These are phyloP conservation scores for Botrytis galanthina DNA, from an alignment of 2,329 filamentous ascomycete species.

Conservation along the genomic window DNA sequence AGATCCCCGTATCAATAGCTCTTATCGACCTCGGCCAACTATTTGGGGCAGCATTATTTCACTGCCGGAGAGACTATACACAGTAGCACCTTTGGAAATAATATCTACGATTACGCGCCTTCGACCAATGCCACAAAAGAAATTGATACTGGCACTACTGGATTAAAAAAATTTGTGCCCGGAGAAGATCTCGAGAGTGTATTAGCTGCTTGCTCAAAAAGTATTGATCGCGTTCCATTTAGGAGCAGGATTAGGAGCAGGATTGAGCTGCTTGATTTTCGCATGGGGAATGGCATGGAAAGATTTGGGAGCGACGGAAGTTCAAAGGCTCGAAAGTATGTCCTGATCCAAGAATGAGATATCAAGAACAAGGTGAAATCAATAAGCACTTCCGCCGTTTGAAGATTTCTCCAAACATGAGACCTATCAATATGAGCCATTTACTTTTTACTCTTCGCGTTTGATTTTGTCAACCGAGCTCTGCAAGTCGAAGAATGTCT, in stretches of 20 bases:
- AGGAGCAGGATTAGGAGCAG: not conserved
- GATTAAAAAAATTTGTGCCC: not conserved
- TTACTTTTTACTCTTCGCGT: not conserved
- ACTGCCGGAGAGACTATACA: not conserved
- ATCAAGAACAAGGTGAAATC: not conserved
- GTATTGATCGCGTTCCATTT: not conserved
- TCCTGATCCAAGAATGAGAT: not conserved
- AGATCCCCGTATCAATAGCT: not conserved
- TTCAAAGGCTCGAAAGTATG: not conserved
- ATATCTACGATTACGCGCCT: not conserved
- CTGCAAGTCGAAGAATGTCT: not conserved
- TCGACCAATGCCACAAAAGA: not conserved
- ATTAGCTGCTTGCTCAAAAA: not conserved
- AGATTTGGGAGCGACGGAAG: not conserved
- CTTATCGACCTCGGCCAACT: not conserved
- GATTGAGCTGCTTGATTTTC: not conserved
- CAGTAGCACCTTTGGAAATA: not conserved
- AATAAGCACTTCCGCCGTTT: too few relatives aligned
- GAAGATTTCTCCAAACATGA: not conserved
- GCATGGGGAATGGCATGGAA: not conserved
- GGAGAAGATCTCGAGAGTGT: not conserved
- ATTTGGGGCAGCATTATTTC: not conserved
- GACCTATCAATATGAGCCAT: not conserved
- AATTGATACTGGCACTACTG: not conserved
- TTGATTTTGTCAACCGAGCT: not conserved